Conservation (phyloP, 495 filamentous ascomycete species). For the Talaromyces thailandensis region DNA sequence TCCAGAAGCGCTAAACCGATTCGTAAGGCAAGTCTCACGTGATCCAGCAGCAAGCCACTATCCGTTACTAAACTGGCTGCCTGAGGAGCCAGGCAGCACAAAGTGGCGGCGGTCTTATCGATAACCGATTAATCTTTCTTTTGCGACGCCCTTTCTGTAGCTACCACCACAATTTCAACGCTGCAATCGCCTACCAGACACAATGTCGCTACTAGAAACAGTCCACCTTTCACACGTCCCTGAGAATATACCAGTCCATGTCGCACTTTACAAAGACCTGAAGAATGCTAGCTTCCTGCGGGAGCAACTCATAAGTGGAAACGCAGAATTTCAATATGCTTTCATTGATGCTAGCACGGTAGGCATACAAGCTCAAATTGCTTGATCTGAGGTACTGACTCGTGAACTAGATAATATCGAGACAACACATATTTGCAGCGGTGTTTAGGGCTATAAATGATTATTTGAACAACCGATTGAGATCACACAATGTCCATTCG, state of each 20-base stretch:
- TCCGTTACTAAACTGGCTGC: background rate
- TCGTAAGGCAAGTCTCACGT: background rate
- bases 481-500: constrained; percentile 83
- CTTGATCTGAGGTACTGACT: background rate
- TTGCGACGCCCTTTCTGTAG: background rate
- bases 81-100: background rate
- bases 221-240: constrained; percentile 65
- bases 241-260: constrained; percentile 51
- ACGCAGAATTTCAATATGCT: constrained; percentile 82
- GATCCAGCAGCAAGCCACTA: background rate
- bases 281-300: constrained; percentile 68
- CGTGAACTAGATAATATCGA: constrained; percentile 47
- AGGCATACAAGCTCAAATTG: constrained; percentile 8
- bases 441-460: constrained; percentile 70
- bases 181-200: background rate
- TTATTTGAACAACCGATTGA: constrained; percentile 48
- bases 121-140: background rate
- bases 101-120: background rate
- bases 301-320: constrained; percentile 70
- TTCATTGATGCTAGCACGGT: constrained; percentile 78
- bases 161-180: background rate
- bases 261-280: constrained; percentile 66
- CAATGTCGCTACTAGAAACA: constrained; percentile 27
- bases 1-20: constrained; percentile 33
- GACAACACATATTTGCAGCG: constrained; percentile 65